Percentiles rank a stretch among this genome's conserved stretches.
Evolutionary conservation across 1,139 yeast genomes (phyloP).

Genomic region (Yamadazyma triangularis): DNA sequence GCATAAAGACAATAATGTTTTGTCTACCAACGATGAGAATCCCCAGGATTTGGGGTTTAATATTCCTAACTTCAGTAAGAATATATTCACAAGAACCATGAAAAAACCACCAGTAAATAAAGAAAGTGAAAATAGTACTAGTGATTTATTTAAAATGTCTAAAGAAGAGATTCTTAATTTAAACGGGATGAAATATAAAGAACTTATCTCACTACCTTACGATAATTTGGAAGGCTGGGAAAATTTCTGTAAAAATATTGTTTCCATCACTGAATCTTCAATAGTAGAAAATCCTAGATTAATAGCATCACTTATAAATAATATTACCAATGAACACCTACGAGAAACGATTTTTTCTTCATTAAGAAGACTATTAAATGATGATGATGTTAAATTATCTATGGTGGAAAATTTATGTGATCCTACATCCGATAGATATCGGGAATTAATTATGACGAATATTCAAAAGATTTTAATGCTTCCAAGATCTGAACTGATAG

Average conservation of each 20-base stretch:
- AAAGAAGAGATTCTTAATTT: conserved; percentile 22
- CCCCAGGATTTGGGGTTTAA: too few species aligned
- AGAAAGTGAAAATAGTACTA: conserved; percentile 9
- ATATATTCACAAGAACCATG: conserved; percentile 10
- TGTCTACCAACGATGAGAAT: too few species aligned
- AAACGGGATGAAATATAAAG: conserved; percentile 18
- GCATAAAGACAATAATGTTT: too few species aligned
- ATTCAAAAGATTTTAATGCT: conserved; percentile 18
- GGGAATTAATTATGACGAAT: conserved; percentile 12
- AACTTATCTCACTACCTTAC: conserved; percentile 24
- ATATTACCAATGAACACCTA: conserved; percentile 14
- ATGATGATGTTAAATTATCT: conserved; percentile 25
- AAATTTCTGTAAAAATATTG: conserved; percentile 24
- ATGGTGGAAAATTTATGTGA: conserved; percentile 23
- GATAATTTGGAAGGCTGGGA: conserved; percentile 22
- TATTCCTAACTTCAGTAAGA: conserved; percentile 9
- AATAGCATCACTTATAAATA: conserved; percentile 17
- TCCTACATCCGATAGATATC: conserved; percentile 16
- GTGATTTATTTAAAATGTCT: conserved; percentile 30
- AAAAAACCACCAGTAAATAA: too few species aligned
- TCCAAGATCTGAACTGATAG: conserved; percentile 12
- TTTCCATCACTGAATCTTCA: conserved; percentile 25
- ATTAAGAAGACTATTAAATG: conserved; percentile 8
- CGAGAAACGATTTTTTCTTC: conserved; percentile 6
- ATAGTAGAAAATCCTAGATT: conserved; percentile 22